Evolutionary conservation across 331 rosid species (phyloP).

Genomic region (Phaseolus coccineus): DNA sequence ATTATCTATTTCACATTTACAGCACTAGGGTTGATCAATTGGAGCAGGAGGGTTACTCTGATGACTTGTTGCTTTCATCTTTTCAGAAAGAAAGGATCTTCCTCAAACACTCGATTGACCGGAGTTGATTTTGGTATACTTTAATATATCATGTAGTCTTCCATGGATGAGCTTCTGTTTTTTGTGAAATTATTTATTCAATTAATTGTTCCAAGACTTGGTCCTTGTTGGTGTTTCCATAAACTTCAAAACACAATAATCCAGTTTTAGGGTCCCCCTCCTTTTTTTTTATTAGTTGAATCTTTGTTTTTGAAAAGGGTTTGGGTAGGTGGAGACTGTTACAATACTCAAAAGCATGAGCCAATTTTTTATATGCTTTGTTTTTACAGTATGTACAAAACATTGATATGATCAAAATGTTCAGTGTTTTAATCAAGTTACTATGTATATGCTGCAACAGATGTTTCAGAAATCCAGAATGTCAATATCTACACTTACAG

Average conservation of each 20-base stretch:
- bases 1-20: slow-evolving; percentile 39
- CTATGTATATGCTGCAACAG: slow-evolving; percentile 47
- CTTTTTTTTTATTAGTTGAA: not conserved
- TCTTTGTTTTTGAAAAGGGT: slow-evolving; percentile 3
- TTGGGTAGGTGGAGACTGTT: not conserved
- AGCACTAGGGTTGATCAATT: slow-evolving; percentile 48
- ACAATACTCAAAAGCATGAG: slow-evolving; percentile 6
- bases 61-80: slow-evolving; percentile 68
- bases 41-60: slow-evolving; percentile 44
- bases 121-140: slow-evolving; percentile 59
- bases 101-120: slow-evolving; percentile 40
- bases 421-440: slow-evolving; percentile 32
- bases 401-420: slow-evolving; percentile 18
- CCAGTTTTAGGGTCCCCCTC: not conserved
- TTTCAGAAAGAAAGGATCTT: slow-evolving; percentile 47
- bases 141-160: slow-evolving; percentile 2
- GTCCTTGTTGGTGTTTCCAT: not conserved
- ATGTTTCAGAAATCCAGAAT: slow-evolving; percentile 62
- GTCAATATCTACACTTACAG: slow-evolving; percentile 60
- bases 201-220: slow-evolving; percentile 26
- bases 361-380: slow-evolving; percentile 6
- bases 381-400: not conserved
- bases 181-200: not conserved
- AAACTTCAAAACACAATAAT: not conserved
- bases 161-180: not conserved